phyloP scores from a whole-genome alignment of 2,329 filamentous ascomycete species.

The Capronia epimyces region DNA sequence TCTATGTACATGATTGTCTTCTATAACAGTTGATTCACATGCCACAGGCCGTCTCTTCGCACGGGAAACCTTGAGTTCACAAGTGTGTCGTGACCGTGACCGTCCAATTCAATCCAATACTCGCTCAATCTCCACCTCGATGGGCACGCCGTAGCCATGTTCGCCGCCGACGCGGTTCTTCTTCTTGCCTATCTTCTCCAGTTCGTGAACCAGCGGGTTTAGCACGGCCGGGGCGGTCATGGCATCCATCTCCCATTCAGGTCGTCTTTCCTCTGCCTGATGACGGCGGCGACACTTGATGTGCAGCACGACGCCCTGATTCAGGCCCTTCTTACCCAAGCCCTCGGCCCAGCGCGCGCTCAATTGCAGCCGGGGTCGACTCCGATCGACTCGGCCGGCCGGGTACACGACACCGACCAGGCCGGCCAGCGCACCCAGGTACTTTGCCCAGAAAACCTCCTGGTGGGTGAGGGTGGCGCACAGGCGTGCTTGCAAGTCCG shows the following conservation, averaged over 20 bases:
- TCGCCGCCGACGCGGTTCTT: slow-evolving; percentile 36
- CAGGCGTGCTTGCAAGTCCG: slow-evolving; percentile 30
- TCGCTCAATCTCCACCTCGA: slow-evolving; percentile 23
- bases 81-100: neutral
- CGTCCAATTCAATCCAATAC: slow-evolving; percentile 7
- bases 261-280: too few species aligned
- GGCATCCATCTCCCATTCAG: slow-evolving; percentile 5
- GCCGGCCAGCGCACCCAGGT: slow-evolving; percentile 33
- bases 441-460: slow-evolving; percentile 35
- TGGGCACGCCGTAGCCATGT: slow-evolving; percentile 23
- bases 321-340: slow-evolving; percentile 34
- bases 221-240: slow-evolving; percentile 26
- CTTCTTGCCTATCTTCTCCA: slow-evolving; percentile 36
- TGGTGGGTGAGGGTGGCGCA: slow-evolving; percentile 32
- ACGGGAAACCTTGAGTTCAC: too few species aligned
- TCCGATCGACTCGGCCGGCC: slow-evolving; percentile 29
- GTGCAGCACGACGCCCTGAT: slow-evolving; percentile 31
- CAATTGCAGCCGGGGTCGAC: slow-evolving; percentile 29
- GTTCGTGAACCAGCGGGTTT: slow-evolving; percentile 31
- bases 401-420: slow-evolving; percentile 34
- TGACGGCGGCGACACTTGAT: slow-evolving; percentile 21
- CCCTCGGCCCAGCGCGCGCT: slow-evolving; percentile 31
- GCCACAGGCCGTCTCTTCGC: too few species aligned
- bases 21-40: too few species aligned
- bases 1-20: too few species aligned